Conservation (phyloP, 305 asterid genomes). For the Stenogyne calaminthoides region DNA sequence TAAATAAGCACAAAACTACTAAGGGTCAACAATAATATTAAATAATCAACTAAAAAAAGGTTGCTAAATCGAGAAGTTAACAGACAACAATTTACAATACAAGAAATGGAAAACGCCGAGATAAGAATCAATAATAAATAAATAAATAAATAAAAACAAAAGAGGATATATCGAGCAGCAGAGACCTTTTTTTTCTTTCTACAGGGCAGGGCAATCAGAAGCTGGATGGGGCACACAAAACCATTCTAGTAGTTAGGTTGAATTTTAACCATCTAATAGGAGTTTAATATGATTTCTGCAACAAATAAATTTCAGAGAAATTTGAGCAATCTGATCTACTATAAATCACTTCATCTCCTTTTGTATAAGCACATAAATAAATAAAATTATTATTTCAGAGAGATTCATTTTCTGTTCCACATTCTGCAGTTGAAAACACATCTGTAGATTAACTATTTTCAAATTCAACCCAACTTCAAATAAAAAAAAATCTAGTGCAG, state of each 20-base stretch:
- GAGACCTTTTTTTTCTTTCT: conserved; percentile 61
- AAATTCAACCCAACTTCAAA: neutral
- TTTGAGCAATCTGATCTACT: neutral
- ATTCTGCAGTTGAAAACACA: too few relatives aligned
- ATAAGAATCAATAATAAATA: neutral
- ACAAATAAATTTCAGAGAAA: neutral
- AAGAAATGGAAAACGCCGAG: neutral
- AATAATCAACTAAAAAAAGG: neutral
- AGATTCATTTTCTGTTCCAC: neutral
- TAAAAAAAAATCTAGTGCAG: neutral
- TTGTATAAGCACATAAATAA: neutral
- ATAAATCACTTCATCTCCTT: neutral
- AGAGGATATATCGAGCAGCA: conserved; percentile 18
- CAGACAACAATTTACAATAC: neutral
- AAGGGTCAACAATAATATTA: too few relatives aligned
- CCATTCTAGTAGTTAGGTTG: conserved; percentile 22
- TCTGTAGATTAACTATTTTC: neutral
- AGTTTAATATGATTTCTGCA: neutral
- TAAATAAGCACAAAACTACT: conserved; percentile 2
- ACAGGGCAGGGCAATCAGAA: conserved; percentile 32
- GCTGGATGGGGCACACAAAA: conserved; percentile 26
- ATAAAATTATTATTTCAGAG: neutral
- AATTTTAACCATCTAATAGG: neutral
- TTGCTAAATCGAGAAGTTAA: neutral
- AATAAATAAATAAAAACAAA: too few relatives aligned